Base-by-base conservation (phyloP, 1,139 yeast genomes). In the Candida albicans region DNA sequence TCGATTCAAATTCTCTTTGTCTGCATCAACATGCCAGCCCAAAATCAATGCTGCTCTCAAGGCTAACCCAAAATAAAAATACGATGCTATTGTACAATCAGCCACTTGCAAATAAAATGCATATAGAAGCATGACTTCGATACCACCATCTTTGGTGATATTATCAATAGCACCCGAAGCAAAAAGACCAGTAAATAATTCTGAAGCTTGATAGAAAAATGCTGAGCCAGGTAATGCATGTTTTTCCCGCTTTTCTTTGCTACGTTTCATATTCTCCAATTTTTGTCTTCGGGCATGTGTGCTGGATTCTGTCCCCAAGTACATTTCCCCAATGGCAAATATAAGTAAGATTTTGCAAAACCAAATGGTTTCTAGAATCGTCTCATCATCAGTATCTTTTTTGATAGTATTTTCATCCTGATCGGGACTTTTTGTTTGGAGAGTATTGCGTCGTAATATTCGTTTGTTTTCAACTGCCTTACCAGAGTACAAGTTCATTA, bases 11-110 rank as follows among this genome's bases (percentile, higher is more conserved):
- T 73, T 69, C 47, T 82, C 87, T 54, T 81, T 80, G 45, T 84
- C 90, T 6, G 89, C 84, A 64, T 86, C 93, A 1, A 85, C 93
- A 61, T 88, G 96, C 82, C 88, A 77, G 1, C 96, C 96, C 28
- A 87, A 64, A 35, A 86, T 78, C 45, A 87, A 67, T 2, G 93
- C 82, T 0, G 91, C 81, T 46, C 95, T 70, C 41, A 87, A 64
- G 0, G 95, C 95, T 47, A 85, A 72, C 0, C 95, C 95, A 59
- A 86, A 84, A 58, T 85, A 85, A 52, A 87, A 83, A 52, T 87
- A 87, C 5, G 93, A 85, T 0, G 95, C 88, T 8, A 85, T 82
- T 0, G 93, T 85, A 55, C 93, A 84, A 57, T 87, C 95, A 1
- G 95, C 90, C 26, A 87, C 93, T 61, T 87, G 96, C 33, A 87